Conservation (phyloP, 1,284 basidiomycete genomes). For the Moesziomyces antarcticus region DNA sequence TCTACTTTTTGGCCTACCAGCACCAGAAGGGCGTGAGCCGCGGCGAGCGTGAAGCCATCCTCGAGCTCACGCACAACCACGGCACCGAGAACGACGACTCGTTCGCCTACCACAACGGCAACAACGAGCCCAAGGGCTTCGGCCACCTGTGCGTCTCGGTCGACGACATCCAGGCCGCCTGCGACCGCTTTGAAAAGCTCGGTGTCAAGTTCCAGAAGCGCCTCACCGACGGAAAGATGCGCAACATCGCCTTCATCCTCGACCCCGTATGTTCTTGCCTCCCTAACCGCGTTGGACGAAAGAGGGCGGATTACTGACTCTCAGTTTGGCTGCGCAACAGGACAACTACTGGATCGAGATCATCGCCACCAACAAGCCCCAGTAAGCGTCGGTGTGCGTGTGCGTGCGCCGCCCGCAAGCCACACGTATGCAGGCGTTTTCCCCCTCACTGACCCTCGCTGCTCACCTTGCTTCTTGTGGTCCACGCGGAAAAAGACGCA, state of each 20-base stretch:
- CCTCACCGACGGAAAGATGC: slow-evolving; percentile 86
- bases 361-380: slow-evolving; percentile 55
- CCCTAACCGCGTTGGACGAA: background rate
- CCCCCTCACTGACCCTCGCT: no score
- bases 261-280: slow-evolving; percentile 73
- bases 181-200: slow-evolving; percentile 82
- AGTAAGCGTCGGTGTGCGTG: slow-evolving; percentile 32
- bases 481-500: no score
- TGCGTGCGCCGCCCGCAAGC: no score
- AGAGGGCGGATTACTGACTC: no score
- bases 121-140: slow-evolving; percentile 64
- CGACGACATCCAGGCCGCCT: slow-evolving; percentile 84
- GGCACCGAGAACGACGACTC: slow-evolving; percentile 63
- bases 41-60: slow-evolving; percentile 73
- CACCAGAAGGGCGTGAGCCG: slow-evolving; percentile 72
- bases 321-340: background rate
- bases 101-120: slow-evolving; percentile 65
- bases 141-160: slow-evolving; percentile 81
- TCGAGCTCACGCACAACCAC: slow-evolving; percentile 60
- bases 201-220: slow-evolving; percentile 90
- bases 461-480: no score
- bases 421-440: no score
- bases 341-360: slow-evolving; percentile 72
- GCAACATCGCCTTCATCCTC: slow-evolving; percentile 82
- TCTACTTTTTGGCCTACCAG: slow-evolving; percentile 83